Percentiles rank a stretch among this genome's conserved stretches.
These are phyloP conservation scores for Boletellus sp. DNA, from an alignment of 1,284 basidiomycete genomes.

Conservation along the genomic window DNA sequence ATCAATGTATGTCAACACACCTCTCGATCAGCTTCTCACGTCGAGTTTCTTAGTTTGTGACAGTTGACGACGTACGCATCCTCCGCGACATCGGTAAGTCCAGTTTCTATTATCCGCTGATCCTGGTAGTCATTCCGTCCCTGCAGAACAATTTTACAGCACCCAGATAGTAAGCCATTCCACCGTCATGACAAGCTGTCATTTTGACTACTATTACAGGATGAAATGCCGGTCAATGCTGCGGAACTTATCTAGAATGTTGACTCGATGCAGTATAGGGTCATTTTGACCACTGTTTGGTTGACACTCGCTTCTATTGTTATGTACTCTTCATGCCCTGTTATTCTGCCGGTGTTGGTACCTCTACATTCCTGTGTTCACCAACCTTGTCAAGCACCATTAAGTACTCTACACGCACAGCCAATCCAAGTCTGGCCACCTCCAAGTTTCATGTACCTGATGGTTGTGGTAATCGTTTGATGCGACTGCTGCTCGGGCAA, in stretches of 20 bases:
- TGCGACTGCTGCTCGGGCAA: background rate
- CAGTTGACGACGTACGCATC: slow-evolving; percentile 86
- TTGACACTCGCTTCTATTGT: slow-evolving; percentile 5
- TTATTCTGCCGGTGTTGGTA: slow-evolving; percentile 43
- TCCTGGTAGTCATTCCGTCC: slow-evolving; percentile 14
- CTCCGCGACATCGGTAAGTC: slow-evolving; percentile 83
- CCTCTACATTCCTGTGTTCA: slow-evolving; percentile 18
- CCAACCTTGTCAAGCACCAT: slow-evolving; percentile 1
- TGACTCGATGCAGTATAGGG: background rate
- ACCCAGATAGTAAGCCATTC: slow-evolving; percentile 73
- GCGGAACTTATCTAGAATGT: slow-evolving; percentile 71
- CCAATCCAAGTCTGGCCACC: no score
- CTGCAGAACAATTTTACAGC: slow-evolving; percentile 79
- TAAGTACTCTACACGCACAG: background rate
- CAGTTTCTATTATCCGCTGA: background rate
- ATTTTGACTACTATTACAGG: slow-evolving; percentile 41
- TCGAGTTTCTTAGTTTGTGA: slow-evolving; percentile 67
- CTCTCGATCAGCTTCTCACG: slow-evolving; percentile 8
- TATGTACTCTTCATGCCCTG: slow-evolving; percentile 18
- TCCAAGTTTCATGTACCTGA: no score
- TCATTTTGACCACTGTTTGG: slow-evolving; percentile 1
- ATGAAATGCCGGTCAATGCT: slow-evolving; percentile 93
- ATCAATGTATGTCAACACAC: slow-evolving; percentile 64
- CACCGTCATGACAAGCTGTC: slow-evolving; percentile 7
- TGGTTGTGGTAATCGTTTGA: background rate